Evolutionary conservation across 2,329 filamentous ascomycete species (phyloP), one percentile per base, ranked within the genome.

Genomic region (Colletotrichum neosansevieriae): DNA sequence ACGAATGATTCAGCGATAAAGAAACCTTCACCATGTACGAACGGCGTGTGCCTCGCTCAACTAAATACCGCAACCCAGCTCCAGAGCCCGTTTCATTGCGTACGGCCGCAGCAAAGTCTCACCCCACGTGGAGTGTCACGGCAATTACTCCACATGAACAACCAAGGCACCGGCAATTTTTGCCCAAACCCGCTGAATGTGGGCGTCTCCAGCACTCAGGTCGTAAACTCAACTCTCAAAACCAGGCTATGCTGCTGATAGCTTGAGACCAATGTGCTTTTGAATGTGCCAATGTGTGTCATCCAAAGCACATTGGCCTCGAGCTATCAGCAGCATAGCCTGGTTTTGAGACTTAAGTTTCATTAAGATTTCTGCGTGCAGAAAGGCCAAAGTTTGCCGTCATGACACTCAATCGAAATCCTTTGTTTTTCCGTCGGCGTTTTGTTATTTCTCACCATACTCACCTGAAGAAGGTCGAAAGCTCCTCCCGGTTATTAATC

Each of bases 41-140:
- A 7, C 49, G 15, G 49, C 17, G 29, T 47, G 38, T 7, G 34
- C 17, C 29, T 29, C 29, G 45, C 45, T 58, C 49, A 36, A 15
- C 49, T 53, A 53, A 53, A 53, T 51, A 51, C 29, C 49, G 24
- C 49, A 34, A 51, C 32, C 7, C 21, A 29, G 17, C 7, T 3
- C 24, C 12, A 19, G 29, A 17, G 32, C 29, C 49, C 49, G 49
- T 53, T 36, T 53, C 49, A 53, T 32, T 34, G 49, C 29, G 15
- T 53, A 32, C 34, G 13, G 15, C 29, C 49, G 49, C 15, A 19
- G 49, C 24, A 36, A 53, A 65, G 45, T 36, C 45, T 54, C 60
- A 63, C 53, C 59, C 64, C 64, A 67, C 64, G 45, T 63, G 17
- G 51, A 58, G 53, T 61, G 49, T 53, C 29, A 38, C 40, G 24